A percentile compares a stretch with the other conserved stretches of the same genome.
These are phyloP conservation scores for Aspergillus panamensis DNA, from an alignment of 495 filamentous ascomycete species.

Conservation along the genomic window DNA sequence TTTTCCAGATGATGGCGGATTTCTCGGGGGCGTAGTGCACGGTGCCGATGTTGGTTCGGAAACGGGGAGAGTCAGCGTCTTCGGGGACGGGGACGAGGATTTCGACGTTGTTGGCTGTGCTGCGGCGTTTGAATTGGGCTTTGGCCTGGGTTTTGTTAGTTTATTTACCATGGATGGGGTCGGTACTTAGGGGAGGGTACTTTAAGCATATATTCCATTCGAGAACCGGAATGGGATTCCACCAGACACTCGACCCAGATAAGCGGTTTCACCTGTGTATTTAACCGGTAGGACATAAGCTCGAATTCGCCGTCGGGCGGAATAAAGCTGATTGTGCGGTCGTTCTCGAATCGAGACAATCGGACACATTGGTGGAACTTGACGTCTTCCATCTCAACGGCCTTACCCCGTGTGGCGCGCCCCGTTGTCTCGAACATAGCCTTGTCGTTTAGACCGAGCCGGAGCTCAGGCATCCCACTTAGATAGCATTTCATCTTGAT, in stretches of 20 bases:
- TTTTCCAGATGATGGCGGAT: slow-evolving; percentile 98
- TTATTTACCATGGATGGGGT: neutral
- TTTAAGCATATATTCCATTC: slow-evolving; percentile 99
- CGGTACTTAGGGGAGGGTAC: slow-evolving; percentile 27
- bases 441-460: slow-evolving; percentile 95
- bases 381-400: slow-evolving; percentile 99
- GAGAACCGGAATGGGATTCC: slow-evolving; percentile 86
- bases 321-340: slow-evolving; percentile 98
- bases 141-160: slow-evolving; percentile 55
- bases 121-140: slow-evolving; percentile 96
- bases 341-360: slow-evolving; percentile 94
- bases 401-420: slow-evolving; percentile 89
- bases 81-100: slow-evolving; percentile 97
- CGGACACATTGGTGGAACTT: slow-evolving; percentile 99
- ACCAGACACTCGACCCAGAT: slow-evolving; percentile 99
- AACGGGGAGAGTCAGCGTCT: slow-evolving; percentile 93
- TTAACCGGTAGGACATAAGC: slow-evolving; percentile 98
- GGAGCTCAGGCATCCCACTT: slow-evolving; percentile 96
- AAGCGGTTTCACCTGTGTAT: slow-evolving; percentile 96
- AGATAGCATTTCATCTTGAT: slow-evolving; percentile 99
- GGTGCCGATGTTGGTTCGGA: slow-evolving; percentile 93
- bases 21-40: slow-evolving; percentile 99
- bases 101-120: slow-evolving; percentile 98
- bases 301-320: slow-evolving; percentile 98
- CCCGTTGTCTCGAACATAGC: slow-evolving; percentile 99